Percentiles rank a stretch among this genome's conserved stretches.
These are phyloP conservation scores for Tolypocladium tropicale DNA, from an alignment of 2,329 filamentous ascomycete genomes.

Conservation along the genomic window DNA sequence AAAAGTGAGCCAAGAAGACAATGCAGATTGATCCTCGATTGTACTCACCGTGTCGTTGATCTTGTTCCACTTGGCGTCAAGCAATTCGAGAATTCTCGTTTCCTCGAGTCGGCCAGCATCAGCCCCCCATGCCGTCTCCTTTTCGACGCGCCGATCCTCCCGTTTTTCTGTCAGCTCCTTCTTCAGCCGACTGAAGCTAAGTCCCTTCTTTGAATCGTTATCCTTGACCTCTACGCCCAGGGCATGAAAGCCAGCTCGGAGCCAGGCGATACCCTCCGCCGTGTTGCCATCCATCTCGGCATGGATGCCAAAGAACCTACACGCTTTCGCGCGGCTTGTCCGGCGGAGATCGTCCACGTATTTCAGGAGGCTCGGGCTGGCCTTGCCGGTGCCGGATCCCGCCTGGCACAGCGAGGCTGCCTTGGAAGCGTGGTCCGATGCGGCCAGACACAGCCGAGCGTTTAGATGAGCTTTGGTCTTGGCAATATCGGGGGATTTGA, in stretches of 20 bases:
- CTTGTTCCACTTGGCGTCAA: constrained; percentile 83
- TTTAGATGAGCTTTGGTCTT: constrained; percentile 85
- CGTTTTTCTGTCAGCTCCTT: constrained; percentile 67
- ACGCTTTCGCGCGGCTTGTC: constrained; percentile 73
- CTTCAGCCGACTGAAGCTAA: constrained; percentile 53
- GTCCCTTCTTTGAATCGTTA: constrained; percentile 35
- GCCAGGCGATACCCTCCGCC: constrained; percentile 79
- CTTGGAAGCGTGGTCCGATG: constrained; percentile 75
- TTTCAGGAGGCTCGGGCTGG: constrained; percentile 55
- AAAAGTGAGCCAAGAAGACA: constrained; percentile 3
- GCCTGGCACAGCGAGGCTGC: constrained; percentile 44
- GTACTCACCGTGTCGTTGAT: constrained; percentile 76
- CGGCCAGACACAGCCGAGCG: constrained; percentile 76
- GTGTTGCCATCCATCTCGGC: constrained; percentile 74
- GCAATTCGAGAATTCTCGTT: constrained; percentile 71
- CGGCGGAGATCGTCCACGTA: constrained; percentile 69
- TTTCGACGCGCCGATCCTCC: constrained; percentile 72
- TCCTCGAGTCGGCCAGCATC: constrained; percentile 84
- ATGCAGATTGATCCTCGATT: fast-evolving
- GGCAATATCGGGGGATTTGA: constrained; percentile 75
- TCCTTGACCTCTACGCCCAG: constrained; percentile 51
- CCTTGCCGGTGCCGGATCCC: constrained; percentile 30
- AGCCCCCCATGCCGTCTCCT: constrained; percentile 61
- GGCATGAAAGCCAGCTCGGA: constrained; percentile 65
- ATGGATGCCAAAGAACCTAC: constrained; percentile 83